These are phyloP conservation scores for Leptographium procerum DNA, from an alignment of 2,329 filamentous ascomycete species.

Conservation along the genomic window DNA sequence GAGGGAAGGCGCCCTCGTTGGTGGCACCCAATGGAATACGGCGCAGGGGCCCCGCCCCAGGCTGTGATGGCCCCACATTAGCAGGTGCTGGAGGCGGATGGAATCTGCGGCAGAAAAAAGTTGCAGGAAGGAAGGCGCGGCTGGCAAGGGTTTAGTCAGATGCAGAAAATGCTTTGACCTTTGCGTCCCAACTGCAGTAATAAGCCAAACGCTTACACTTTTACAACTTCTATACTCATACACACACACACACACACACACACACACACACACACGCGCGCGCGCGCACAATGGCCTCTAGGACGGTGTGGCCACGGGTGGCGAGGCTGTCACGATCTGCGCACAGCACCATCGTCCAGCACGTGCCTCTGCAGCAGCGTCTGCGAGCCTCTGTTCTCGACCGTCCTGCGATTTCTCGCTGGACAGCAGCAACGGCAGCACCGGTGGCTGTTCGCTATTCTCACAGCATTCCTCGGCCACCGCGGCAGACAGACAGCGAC, in stretches of 20 bases:
- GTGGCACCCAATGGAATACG: not conserved
- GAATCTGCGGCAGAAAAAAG: not conserved
- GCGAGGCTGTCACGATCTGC: not conserved
- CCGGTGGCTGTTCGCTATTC: not conserved
- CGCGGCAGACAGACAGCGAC: not conserved
- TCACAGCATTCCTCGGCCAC: slow-evolving; percentile 7
- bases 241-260: not conserved
- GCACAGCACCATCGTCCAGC: not conserved
- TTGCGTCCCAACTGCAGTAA: too few species aligned
- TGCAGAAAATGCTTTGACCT: too few species aligned
- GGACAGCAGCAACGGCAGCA: too few species aligned
- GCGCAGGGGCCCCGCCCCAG: not conserved
- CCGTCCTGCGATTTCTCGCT: not conserved
- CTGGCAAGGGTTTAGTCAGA: too few species aligned
- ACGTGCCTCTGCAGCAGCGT: not conserved
- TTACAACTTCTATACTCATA: too few species aligned
- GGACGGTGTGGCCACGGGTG: not conserved
- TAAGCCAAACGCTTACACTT: too few species aligned
- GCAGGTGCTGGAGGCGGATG: not conserved
- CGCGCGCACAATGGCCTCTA: not conserved
- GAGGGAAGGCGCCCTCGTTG: not conserved
- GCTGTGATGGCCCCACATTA: not conserved
- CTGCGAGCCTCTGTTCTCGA: not conserved
- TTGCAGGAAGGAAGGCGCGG: not conserved
- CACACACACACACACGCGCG: not conserved